Conservation (phyloP, 768 basidiomycete species). For the Porpolomopsis calyptriformis region DNA sequence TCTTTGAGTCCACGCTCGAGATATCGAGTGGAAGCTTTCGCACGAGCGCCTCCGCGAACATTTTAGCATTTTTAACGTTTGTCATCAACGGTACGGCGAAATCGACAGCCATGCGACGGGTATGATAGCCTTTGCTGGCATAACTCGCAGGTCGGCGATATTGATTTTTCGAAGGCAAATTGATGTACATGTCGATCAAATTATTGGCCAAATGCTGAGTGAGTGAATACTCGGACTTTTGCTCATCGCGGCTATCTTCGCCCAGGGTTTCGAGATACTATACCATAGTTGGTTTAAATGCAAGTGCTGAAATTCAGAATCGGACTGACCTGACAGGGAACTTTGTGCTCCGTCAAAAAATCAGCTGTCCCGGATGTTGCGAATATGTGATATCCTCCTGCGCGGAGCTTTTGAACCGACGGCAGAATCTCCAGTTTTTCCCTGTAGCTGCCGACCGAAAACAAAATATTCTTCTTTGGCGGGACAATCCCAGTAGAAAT, state of each 20-base stretch:
- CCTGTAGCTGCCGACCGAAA: constrained; percentile 93
- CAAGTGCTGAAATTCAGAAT: background rate
- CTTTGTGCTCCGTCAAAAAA: constrained; percentile 93
- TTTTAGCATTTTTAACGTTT: constrained; percentile 97
- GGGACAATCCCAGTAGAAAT: constrained; percentile 92
- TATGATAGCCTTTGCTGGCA: constrained; percentile 91
- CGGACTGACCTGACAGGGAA: constrained; percentile 76
- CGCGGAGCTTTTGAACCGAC: constrained; percentile 88
- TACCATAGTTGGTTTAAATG: background rate
- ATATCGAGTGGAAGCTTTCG: constrained; percentile 87
- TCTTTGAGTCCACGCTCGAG: constrained; percentile 86
- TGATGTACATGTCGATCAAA: constrained; percentile 99
- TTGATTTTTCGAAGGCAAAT: constrained; percentile 94
- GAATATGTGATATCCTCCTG: constrained; percentile 91
- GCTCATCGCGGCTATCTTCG: constrained; percentile 60
- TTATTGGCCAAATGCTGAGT: constrained; percentile 95
- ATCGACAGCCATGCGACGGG: constrained; percentile 97
- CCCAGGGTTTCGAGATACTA: constrained; percentile 86
- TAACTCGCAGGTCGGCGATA: constrained; percentile 96
- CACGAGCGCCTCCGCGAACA: constrained; percentile 87
- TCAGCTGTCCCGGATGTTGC: constrained; percentile 96
- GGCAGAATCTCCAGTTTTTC: constrained; percentile 96
- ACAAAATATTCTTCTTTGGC: constrained; percentile 95
- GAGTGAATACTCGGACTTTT: constrained; percentile 96
- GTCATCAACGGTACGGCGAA: constrained; percentile 96